These are phyloP conservation scores for Wallacemonas sp. DNA, from an alignment of 208 protist species.

Conservation along the genomic window DNA sequence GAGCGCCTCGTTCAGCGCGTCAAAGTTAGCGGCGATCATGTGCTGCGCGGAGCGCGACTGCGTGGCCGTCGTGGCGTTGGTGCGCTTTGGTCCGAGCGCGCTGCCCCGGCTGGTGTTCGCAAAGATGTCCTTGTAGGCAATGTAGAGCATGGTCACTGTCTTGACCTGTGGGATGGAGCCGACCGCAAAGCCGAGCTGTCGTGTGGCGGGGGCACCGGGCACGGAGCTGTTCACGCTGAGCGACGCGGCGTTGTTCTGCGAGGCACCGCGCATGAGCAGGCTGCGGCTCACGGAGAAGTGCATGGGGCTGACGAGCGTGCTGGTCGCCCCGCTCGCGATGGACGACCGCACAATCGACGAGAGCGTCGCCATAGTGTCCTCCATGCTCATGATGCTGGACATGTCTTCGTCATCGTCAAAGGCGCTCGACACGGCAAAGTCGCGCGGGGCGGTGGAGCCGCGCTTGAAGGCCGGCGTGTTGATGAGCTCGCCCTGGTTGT, in stretches of 20 bases:
- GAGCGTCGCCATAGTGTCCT: conserved; percentile 23
- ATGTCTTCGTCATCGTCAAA: conserved; percentile 7
- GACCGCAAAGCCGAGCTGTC: conserved; percentile 15
- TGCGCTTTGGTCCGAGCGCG: not conserved
- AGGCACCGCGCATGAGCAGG: conserved; percentile 1
- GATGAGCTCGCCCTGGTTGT: not conserved
- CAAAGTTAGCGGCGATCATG: conserved; percentile 37
- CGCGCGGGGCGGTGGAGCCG: conserved; percentile 13
- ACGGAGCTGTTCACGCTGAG: conserved; percentile 2
- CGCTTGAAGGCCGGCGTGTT: conserved; percentile 4
- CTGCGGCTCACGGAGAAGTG: conserved; percentile 16
- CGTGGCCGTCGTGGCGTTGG: conserved; percentile 14
- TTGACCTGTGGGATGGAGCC: conserved; percentile 47
- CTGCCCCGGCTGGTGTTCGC: not conserved
- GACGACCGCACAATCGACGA: conserved; percentile 46
- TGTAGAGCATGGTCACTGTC: conserved; percentile 69
- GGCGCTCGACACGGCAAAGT: conserved; percentile 1
- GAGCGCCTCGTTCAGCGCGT: conserved; percentile 50
- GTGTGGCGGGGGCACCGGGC: not conserved
- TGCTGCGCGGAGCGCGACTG: conserved; percentile 28
- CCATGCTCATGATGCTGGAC: conserved; percentile 16
- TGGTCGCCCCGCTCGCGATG: conserved; percentile 21
- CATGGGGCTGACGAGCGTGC: conserved; percentile 17
- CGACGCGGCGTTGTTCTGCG: conserved; percentile 7
- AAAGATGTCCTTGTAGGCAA: conserved; percentile 63